Evolutionary conservation across 176 grass and related monocot species (phyloP), one percentile per base, ranked within the genome.

Genomic region (Oryza longistaminata): DNA sequence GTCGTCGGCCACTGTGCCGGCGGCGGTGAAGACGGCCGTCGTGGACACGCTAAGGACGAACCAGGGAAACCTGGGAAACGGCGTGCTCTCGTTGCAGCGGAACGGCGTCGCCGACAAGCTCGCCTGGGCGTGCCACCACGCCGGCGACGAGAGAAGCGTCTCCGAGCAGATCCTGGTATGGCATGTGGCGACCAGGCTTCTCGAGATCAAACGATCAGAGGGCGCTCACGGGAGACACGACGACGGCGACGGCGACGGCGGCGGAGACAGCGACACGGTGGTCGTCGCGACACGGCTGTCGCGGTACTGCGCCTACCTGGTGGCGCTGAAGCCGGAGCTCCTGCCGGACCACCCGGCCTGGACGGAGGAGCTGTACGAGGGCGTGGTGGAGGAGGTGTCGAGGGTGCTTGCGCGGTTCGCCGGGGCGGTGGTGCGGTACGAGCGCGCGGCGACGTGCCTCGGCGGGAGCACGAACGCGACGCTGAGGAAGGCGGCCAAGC

Each of bases 341-440:
- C 48, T 90, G 74, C 80, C 88, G 74, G 88, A 86, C 60, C 84
- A 90, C 61, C 74, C 68, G 21, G 79, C 48, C 15, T 83, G 88
- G 88, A 83, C 84, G 61, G 74, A 87, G 88, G 79, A 87, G 60
- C 45, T 90, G 7, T 87, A 90, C 68, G 60, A 87, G 45, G 68
- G 74, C 26, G 79, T 90, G 58, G 88, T 62, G 74, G 74, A 78
- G 44, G 88, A 90, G 74, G 84, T 78, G 79, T 14, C 80, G 3
- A 73, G 88, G 60, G 84, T 87, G 68, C 74, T 90, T 25, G 84
- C 88, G 3, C 74, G 84, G 24, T 83, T 68, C 84, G 79, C 74
- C 1, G 84, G 79, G 42, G 74, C 84, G 21, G 74, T 79, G 58
- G 58, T 83, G 74, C 48, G 79, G 15, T 90, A 83, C 61, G 88